Evolutionary conservation across 345 rosid species (phyloP).

Genomic region (Sapria himalayana): DNA sequence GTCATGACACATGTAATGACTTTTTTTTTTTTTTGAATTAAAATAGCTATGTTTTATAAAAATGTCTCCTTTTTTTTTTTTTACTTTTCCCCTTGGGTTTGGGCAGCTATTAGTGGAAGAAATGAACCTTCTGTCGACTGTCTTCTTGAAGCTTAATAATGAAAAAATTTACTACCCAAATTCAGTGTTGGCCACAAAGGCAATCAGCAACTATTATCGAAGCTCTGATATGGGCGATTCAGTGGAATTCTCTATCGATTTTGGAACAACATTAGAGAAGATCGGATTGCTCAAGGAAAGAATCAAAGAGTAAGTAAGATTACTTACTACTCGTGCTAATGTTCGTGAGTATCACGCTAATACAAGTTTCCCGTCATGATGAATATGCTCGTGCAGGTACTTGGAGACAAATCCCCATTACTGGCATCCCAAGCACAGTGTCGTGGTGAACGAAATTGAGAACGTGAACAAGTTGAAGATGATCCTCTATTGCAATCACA

Average conservation of each 20-base stretch:
- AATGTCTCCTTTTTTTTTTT: too few relatives aligned
- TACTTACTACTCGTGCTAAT: too few relatives aligned
- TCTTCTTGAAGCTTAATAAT: conserved; percentile 51
- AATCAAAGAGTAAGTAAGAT: conserved; percentile 23
- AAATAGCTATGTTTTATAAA: too few relatives aligned
- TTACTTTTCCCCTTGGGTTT: too few relatives aligned
- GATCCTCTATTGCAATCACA: conserved; percentile 20
- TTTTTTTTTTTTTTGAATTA: too few relatives aligned
- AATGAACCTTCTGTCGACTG: conserved; percentile 49
- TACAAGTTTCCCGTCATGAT: too few relatives aligned
- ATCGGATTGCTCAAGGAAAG: conserved; percentile 29
- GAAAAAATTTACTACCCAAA: conserved; percentile 58
- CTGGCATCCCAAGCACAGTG: conserved; percentile 22
- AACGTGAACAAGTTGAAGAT: conserved; percentile 26
- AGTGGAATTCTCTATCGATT: conserved; percentile 36
- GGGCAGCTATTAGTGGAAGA: conserved; percentile 89
- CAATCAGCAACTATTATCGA: conserved; percentile 28
- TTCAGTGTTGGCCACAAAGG: conserved; percentile 22
- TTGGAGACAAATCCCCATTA: conserved; percentile 18
- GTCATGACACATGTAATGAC: too few relatives aligned
- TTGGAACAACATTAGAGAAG: conserved; percentile 38
- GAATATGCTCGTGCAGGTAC: conserved; percentile 19
- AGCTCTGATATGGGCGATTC: conserved; percentile 73
- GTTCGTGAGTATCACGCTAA: too few relatives aligned
- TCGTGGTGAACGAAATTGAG: conserved; percentile 35